phyloP scores from a whole-genome alignment of 805 yeast species.

The Sugiyamaella americana region DNA sequence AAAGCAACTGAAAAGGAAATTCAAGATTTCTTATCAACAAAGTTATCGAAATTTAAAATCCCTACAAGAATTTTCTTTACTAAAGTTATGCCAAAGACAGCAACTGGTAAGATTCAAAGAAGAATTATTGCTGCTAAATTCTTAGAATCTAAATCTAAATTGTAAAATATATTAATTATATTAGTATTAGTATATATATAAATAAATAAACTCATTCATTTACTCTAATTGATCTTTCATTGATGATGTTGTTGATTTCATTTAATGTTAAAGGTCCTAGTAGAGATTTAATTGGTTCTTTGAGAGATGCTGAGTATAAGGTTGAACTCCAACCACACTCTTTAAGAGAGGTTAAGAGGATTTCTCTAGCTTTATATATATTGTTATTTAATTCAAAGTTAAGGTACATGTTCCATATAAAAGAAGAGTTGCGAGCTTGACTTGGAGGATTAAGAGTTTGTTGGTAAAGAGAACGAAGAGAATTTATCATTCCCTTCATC shows the following conservation, averaged over 20 bases:
- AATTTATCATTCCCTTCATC: too few species aligned
- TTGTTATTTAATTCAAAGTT: background rate
- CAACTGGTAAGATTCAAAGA: slow-evolving; percentile 74
- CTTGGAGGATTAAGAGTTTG: too few species aligned
- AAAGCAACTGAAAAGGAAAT: slow-evolving; percentile 40
- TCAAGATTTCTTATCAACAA: slow-evolving; percentile 39
- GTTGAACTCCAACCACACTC: background rate
- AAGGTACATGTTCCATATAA: too few species aligned
- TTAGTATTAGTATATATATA: background rate
- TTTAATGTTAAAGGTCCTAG: background rate
- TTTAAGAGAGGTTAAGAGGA: background rate
- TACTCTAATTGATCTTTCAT: background rate
- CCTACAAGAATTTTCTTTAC: slow-evolving; percentile 55
- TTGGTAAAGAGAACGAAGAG: too few species aligned
- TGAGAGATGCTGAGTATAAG: background rate
- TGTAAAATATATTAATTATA: slow-evolving; percentile 5
- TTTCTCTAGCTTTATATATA: background rate
- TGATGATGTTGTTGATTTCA: background rate
- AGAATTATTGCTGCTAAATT: slow-evolving; percentile 50
- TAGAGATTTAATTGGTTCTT: background rate
- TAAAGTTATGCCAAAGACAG: slow-evolving; percentile 62
- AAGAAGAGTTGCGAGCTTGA: too few species aligned
- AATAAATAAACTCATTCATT: background rate
- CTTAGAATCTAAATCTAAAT: slow-evolving; percentile 21
- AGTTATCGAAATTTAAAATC: slow-evolving; percentile 52